Evolutionary conservation across 768 basidiomycete species (phyloP).

Genomic region (Mycena indigotica): DNA sequence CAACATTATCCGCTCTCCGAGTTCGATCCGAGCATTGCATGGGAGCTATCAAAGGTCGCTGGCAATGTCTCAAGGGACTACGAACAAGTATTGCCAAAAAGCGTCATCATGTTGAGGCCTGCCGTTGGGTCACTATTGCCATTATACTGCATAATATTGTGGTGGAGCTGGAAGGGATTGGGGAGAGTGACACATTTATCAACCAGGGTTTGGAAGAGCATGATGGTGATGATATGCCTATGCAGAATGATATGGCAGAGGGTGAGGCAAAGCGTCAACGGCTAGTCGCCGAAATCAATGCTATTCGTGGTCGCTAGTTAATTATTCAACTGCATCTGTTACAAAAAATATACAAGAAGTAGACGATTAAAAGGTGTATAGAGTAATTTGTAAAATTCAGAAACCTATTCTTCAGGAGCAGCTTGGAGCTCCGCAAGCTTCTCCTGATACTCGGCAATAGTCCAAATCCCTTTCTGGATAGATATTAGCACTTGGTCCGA

Average conservation of each 20-base stretch:
- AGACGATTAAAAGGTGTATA: not conserved
- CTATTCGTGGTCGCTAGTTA: not conserved
- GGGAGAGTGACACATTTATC: constrained; percentile 18
- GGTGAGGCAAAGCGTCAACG: constrained; percentile 20
- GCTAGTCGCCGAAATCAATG: constrained; percentile 20
- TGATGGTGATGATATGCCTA: constrained; percentile 3
- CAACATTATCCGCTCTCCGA: constrained; percentile 28
- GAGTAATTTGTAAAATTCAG: not conserved
- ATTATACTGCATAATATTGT: constrained; percentile 40
- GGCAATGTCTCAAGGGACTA: constrained; percentile 34
- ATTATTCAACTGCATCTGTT: not conserved
- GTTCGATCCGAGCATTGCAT: constrained; percentile 42
- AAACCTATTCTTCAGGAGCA: not conserved
- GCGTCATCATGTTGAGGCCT: constrained; percentile 28
- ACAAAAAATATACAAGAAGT: not conserved
- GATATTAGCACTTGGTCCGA: not conserved
- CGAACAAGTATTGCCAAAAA: constrained; percentile 32
- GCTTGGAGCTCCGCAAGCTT: not conserved
- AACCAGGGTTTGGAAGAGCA: constrained; percentile 19
- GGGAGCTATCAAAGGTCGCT: constrained; percentile 38
- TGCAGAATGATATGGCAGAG: constrained; percentile 11
- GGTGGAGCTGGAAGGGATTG: constrained; percentile 34
- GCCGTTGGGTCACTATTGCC: constrained; percentile 33
- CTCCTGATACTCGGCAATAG: not conserved
- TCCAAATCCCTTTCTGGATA: not conserved